Percentiles rank a stretch among this genome's conserved stretches.
Evolutionary conservation across 257 asterid genomes (phyloP).

Genomic region (Solanum paucissectum): DNA sequence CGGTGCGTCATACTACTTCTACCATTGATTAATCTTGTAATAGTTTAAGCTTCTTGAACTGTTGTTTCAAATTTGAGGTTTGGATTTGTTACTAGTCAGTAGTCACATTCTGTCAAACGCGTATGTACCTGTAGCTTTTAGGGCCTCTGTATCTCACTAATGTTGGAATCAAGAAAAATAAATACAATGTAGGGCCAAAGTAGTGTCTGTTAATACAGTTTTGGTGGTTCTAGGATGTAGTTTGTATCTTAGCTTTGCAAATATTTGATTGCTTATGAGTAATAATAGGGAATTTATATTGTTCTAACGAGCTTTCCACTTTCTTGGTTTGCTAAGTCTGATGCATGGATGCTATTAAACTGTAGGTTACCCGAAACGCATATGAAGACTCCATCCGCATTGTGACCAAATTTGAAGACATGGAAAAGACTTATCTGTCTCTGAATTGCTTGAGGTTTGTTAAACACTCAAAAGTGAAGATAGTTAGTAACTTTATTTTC

Average conservation of each 20-base stretch:
- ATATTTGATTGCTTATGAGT: background rate
- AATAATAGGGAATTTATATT: background rate
- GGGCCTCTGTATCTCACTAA: background rate
- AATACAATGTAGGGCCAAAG: background rate
- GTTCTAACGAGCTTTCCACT: background rate
- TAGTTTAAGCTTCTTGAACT: background rate
- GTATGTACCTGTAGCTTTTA: background rate
- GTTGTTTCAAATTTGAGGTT: background rate
- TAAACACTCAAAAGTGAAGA: background rate
- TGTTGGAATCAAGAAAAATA: background rate
- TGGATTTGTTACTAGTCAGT: background rate
- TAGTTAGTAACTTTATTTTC: background rate
- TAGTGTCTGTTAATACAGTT: background rate
- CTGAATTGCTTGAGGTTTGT: slow-evolving; percentile 65
- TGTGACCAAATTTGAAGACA: slow-evolving; percentile 62
- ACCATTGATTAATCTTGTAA: background rate
- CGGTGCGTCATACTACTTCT: slow-evolving; percentile 30
- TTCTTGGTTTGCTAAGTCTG: slow-evolving; percentile 1
- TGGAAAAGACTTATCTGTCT: slow-evolving; percentile 64
- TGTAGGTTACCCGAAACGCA: slow-evolving; percentile 78
- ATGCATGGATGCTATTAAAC: background rate
- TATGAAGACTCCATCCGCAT: slow-evolving; percentile 83
- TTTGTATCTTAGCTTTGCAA: background rate
- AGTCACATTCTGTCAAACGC: background rate
- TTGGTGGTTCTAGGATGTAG: background rate